A percentile compares a stretch with the other conserved stretches of the same genome.
Conservation (phyloP, 2,329 filamentous ascomycete genomes). For the Rhynchosporium graminicola region DNA sequence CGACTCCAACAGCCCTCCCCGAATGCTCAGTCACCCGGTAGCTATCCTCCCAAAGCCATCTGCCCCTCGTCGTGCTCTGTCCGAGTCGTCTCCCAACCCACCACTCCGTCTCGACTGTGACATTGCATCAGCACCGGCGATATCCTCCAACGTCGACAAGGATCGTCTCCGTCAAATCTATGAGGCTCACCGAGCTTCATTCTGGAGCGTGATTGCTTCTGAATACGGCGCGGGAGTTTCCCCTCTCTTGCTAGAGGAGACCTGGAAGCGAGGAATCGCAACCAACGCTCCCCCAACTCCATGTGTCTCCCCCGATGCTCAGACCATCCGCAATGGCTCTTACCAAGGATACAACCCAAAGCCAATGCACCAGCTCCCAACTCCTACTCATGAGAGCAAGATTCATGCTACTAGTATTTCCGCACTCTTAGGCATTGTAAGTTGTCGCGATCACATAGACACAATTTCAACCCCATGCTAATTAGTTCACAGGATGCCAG, state of each 20-base stretch:
- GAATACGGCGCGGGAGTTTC: conserved; percentile 69
- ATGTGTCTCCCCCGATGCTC: conserved; percentile 39
- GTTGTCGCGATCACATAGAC: conserved; percentile 5
- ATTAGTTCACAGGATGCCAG: conserved; percentile 48
- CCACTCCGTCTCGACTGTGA: conserved; percentile 60
- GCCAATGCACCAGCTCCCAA: conserved; percentile 53
- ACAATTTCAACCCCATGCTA: not conserved
- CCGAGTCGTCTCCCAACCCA: conserved; percentile 44
- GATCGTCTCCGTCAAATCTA: conserved; percentile 70
- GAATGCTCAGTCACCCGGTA: conserved; percentile 50
- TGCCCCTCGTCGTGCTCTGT: conserved; percentile 48
- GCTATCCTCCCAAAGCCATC: conserved; percentile 68
- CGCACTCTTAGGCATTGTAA: conserved; percentile 57
- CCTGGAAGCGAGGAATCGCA: conserved; percentile 52
- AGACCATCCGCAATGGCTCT: conserved; percentile 24
- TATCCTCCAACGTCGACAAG: conserved; percentile 50
- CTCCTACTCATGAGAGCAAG: conserved; percentile 48
- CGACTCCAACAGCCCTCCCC: conserved; percentile 52
- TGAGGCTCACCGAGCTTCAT: conserved; percentile 65
- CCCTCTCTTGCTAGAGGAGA: conserved; percentile 66
- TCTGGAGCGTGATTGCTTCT: conserved; percentile 71
- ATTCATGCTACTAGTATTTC: conserved; percentile 55
- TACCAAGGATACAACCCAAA: conserved; percentile 41
- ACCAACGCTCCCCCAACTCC: conserved; percentile 41
- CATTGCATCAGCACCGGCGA: conserved; percentile 46